A percentile compares a stretch with the other conserved stretches of the same genome.
phyloP scores from a whole-genome alignment of 345 rosid genomes.

The Capsella bursapastoris region DNA sequence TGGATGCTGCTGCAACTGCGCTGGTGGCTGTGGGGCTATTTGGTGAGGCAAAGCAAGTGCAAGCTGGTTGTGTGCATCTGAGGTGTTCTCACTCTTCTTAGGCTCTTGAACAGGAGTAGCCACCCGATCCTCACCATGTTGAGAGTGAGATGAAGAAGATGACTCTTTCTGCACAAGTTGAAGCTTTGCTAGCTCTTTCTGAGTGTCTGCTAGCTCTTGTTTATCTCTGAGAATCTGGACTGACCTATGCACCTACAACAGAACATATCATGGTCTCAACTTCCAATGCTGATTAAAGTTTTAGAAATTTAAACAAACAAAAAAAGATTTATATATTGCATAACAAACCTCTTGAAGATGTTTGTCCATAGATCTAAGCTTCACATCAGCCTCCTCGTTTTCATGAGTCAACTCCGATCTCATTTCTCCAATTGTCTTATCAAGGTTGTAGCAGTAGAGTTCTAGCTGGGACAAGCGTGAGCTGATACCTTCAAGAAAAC shows the following conservation, averaged over 20 bases:
- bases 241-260: conserved; percentile 90
- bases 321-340: neutral
- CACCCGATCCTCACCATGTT: conserved; percentile 70
- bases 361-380: conserved; percentile 90
- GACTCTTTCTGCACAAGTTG: conserved; percentile 91
- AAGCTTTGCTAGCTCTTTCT: conserved; percentile 91
- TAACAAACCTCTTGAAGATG: conserved; percentile 89
- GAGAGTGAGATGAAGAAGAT: conserved; percentile 67
- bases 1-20: conserved; percentile 57
- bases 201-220: conserved; percentile 95
- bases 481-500: conserved; percentile 96
- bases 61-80: conserved; percentile 73
- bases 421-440: conserved; percentile 95
- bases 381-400: conserved; percentile 70
- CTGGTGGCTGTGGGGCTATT: conserved; percentile 69
- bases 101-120: conserved; percentile 64
- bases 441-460: conserved; percentile 88
- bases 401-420: conserved; percentile 74
- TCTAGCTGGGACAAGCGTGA: conserved; percentile 94
- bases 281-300: neutral
- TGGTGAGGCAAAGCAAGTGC: conserved; percentile 95
- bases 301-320: neutral
- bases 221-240: conserved; percentile 97
- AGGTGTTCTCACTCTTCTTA: conserved; percentile 59
- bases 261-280: conserved; percentile 2